These are phyloP conservation scores for Penicillium expansum DNA, from an alignment of 2,329 filamentous ascomycete genomes.

Conservation along the genomic window DNA sequence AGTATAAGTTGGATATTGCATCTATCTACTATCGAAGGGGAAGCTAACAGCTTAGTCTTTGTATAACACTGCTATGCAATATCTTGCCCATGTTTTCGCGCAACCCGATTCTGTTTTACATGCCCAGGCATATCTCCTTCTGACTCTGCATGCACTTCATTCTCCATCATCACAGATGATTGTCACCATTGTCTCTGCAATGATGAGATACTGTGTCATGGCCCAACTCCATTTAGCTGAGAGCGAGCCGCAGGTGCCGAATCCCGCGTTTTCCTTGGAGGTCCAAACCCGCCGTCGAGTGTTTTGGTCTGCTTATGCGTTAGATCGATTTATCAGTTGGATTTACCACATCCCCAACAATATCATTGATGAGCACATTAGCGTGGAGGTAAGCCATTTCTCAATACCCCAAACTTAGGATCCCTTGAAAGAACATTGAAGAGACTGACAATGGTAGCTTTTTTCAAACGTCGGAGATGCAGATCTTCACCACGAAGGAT, in stretches of 20 bases:
- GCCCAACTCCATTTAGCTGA: slow-evolving; percentile 13
- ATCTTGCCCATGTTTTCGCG: slow-evolving; percentile 9
- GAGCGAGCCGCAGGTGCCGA: slow-evolving; percentile 5
- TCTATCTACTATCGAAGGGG: not conserved
- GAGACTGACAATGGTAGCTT: slow-evolving; percentile 7
- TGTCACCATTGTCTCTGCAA: slow-evolving; percentile 14
- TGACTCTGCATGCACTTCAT: slow-evolving; percentile 18
- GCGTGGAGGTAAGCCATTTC: slow-evolving; percentile 8
- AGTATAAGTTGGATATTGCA: no score
- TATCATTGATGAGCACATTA: slow-evolving; percentile 15
- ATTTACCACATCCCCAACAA: slow-evolving; percentile 19
- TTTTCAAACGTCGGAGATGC: slow-evolving; percentile 17
- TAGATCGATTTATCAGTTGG: slow-evolving; percentile 18
- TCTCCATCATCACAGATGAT: slow-evolving; percentile 18
- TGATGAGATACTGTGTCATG: slow-evolving; percentile 18
- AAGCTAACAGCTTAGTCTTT: slow-evolving; percentile 3
- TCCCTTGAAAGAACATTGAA: not conserved
- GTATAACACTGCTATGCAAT: slow-evolving; percentile 13
- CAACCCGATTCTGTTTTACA: slow-evolving; percentile 10
- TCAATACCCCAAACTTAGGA: no score
- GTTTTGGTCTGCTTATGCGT: slow-evolving; percentile 19
- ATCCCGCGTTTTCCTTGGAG: slow-evolving; percentile 7
- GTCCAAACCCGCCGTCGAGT: slow-evolving; percentile 18
- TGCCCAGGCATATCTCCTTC: slow-evolving; percentile 16
- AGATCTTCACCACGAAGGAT: slow-evolving; percentile 2